These are phyloP conservation scores for Bretziella fagacearum DNA, from an alignment of 2,329 filamentous ascomycete species.

Conservation along the genomic window DNA sequence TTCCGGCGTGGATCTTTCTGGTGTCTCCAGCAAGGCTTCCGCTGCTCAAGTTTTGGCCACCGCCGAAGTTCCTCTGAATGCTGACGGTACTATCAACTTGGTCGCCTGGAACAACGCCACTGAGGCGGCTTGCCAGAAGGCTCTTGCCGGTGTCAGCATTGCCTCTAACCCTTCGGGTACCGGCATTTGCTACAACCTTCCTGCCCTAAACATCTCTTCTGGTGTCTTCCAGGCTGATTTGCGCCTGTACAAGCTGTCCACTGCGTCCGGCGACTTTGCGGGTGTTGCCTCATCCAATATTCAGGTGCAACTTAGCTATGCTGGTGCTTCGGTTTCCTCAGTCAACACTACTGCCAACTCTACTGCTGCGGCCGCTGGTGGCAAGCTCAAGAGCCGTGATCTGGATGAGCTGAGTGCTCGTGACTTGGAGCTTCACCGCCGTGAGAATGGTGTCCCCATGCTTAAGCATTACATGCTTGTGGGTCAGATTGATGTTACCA, in stretches of 20 bases:
- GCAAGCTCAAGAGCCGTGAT: conserved; percentile 7
- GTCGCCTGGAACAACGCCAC: conserved; percentile 40
- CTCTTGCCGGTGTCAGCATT: conserved; percentile 36
- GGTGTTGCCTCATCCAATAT: conserved; percentile 36
- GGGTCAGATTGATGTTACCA: conserved; percentile 44
- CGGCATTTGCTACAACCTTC: conserved; percentile 69
- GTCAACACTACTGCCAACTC: conserved; percentile 22
- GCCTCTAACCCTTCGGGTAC: conserved; percentile 60
- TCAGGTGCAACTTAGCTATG: conserved; percentile 36
- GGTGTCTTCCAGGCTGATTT: conserved; percentile 65
- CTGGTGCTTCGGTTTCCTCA: conserved; percentile 34
- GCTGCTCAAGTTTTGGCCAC: background rate
- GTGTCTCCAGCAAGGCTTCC: conserved; percentile 4
- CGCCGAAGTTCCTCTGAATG: conserved; percentile 22
- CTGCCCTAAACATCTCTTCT: conserved; percentile 46
- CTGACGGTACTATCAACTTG: conserved; percentile 33
- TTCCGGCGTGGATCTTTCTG: background rate
- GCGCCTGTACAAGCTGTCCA: conserved; percentile 52
- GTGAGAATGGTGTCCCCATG: conserved; percentile 19
- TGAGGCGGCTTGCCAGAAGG: conserved; percentile 38
- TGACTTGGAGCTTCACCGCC: conserved; percentile 15
- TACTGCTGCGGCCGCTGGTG: conserved; percentile 4
- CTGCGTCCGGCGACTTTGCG: conserved; percentile 36
- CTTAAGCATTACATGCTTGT: conserved; percentile 52
- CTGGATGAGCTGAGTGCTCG: conserved; percentile 18